phyloP scores from a whole-genome alignment of 1,139 yeast species.

The Suhomyces terraborum region DNA sequence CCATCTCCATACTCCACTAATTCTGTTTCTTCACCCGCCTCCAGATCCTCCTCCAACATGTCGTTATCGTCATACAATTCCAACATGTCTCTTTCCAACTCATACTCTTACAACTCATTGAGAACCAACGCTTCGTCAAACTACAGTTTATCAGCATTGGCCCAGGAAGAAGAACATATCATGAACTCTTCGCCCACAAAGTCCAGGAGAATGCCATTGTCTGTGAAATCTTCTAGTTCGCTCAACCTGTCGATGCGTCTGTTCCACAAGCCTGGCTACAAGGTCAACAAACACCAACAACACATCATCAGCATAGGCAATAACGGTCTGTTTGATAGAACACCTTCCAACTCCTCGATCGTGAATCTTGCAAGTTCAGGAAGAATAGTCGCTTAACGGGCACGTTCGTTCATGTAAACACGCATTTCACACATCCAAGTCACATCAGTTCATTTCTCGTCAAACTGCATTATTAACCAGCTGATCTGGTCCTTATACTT shows the following conservation, averaged over 20 bases:
- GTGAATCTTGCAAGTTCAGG: conserved; percentile 13
- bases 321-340: conserved; percentile 10
- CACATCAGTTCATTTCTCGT: conserved; percentile 8
- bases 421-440: conserved; percentile 5
- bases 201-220: conserved; percentile 24
- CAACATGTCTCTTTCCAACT: conserved; percentile 21
- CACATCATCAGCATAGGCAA: conserved; percentile 7
- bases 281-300: conserved; percentile 11
- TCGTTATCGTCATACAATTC: conserved; percentile 22
- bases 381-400: conserved; percentile 13
- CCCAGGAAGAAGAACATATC: conserved; percentile 17
- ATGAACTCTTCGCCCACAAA: conserved; percentile 13
- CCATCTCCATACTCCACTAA: conserved; percentile 15
- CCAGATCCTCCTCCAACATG: conserved; percentile 19
- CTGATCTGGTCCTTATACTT: conserved; percentile 1
- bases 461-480: conserved; percentile 6
- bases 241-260: conserved; percentile 15
- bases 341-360: conserved; percentile 12
- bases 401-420: conserved; percentile 2
- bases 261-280: conserved; percentile 6
- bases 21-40: conserved; percentile 16
- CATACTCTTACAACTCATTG: conserved; percentile 20
- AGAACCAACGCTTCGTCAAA: conserved; percentile 13
- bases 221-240: conserved; percentile 23
- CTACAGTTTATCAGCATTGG: conserved; percentile 18